Base-by-base conservation (phyloP, 2,329 filamentous ascomycete genomes). In the Aspergillus sp. region DNA sequence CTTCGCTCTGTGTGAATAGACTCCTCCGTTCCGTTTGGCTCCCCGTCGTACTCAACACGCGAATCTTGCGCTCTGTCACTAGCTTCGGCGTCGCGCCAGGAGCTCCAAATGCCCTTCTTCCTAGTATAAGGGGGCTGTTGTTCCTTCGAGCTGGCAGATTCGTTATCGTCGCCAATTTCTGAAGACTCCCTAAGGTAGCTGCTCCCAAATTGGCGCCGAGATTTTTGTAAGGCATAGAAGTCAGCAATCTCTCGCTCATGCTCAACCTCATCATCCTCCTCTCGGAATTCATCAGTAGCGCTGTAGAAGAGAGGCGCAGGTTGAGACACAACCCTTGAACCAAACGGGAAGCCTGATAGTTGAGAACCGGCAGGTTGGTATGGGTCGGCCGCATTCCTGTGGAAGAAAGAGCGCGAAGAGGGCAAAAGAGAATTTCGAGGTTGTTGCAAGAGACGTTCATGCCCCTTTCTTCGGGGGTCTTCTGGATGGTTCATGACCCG, bases 261-360 rank as follows among this genome's bases (percentile, higher is more conserved):
- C 76, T 96, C 92, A 69, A 91, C 90, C 73, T 95, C 93, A 63
- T 98, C 94, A 64, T 97, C 93, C 71, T 96, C 91, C 76, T 97
- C 93, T 63, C 90, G 88, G 65, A 96, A 95, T 71, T 96, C 92
- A 74, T 96, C 92, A 15, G 92, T 86, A 4, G 91, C 88, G 71
- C 92, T 96, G 77, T 95, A 92, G 76, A 99, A 98, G n/a, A 99
- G 82, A 58, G 95, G 95, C 8, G 94, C 93, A 67, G 92, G 90
- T 60, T 91, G 89, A 48, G 86, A 83, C 4, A 89, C 85, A 62
- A 90, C 88, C 54, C 92, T 86, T 10, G 91, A 92, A 27, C 89
- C 87, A 73, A 96, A 96, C 30, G 88, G 88, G 63, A 96, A 93
- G 68, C 86, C 85, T 17, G 86, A 86, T 57, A 92, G 85, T 50